Percentiles rank a stretch among this genome's conserved stretches.
Conservation (phyloP, 2,329 filamentous ascomycete genomes). For the Stagonosporopsis vannaccii region DNA sequence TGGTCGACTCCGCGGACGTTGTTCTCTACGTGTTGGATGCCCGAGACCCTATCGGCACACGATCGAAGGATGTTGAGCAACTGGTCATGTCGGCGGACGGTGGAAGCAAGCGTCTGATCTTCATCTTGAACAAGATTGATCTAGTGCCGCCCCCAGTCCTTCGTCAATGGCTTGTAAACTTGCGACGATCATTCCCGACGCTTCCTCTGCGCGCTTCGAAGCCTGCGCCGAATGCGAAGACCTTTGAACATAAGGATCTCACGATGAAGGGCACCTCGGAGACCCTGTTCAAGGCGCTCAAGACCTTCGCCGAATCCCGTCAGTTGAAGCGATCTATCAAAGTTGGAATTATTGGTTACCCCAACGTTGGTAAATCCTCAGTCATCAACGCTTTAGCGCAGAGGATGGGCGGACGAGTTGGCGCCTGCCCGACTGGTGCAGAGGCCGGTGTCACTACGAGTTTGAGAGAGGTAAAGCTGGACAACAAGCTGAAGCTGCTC, state of each 20-base stretch:
- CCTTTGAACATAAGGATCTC: constrained; percentile 89
- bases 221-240: constrained; percentile 83
- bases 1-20: constrained; percentile 87
- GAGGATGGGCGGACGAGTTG: constrained; percentile 72
- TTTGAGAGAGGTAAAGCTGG: constrained; percentile 88
- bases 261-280: constrained; percentile 86
- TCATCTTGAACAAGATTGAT: constrained; percentile 96
- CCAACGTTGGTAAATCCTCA: constrained; percentile 95
- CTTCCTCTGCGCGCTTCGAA: constrained; percentile 85
- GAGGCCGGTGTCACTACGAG: constrained; percentile 92
- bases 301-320: constrained; percentile 82
- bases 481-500: constrained; percentile 91
- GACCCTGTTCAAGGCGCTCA: constrained; percentile 86
- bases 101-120: constrained; percentile 85
- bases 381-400: constrained; percentile 93
- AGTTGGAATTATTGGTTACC: constrained; percentile 93
- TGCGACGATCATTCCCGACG: constrained; percentile 90
- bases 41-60: constrained; percentile 86
- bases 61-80: constrained; percentile 89
- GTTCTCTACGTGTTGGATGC: constrained; percentile 93
- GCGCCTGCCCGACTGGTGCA: constrained; percentile 84
- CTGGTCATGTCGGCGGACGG: constrained; percentile 87
- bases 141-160: constrained; percentile 83
- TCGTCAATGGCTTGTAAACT: constrained; percentile 82
- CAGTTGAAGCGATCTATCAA: constrained; percentile 89